Evolutionary conservation across 805 yeast genomes (phyloP), one percentile per base, ranked within the genome.

Genomic region (Yarrowia hollandica): DNA sequence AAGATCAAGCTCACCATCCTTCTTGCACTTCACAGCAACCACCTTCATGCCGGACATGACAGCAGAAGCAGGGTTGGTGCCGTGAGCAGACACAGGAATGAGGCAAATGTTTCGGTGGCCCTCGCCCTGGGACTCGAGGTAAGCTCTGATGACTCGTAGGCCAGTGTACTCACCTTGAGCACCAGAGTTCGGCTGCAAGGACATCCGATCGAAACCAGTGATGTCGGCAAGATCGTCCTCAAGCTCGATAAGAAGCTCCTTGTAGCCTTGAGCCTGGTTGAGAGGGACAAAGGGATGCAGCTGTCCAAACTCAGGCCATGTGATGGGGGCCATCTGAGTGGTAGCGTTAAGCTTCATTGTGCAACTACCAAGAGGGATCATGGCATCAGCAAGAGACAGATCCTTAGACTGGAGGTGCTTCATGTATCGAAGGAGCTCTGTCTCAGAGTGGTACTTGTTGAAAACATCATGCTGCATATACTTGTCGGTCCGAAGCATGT

Each of bases 121-220:
- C 69, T 90, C 85, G 38, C 94, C 96, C 42, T 76, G 78, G 18
- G 85, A 75, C 62, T 83, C 81, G 65, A 88, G 82, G 71, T 88
- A 94, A 34, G 86, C 81, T 65, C 84, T 81, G 65, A 94, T 92
- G 42, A 90, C 90, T 61, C 95, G 82, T 62, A 94, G 78, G 25
- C 99, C 99, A 14, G 98, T 82, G 74, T 87, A 94, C 74, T 94
- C 99, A 73, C 99, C 99, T 74, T 92, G 97, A 35, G 99, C 98
- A 65, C 99, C 99, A 35, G 97, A 89, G 71, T 94, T 94, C 63
- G 99, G 99, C 85, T 90, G 95, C 61, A 89, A 76, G 2, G 97
- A 88, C 18, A 96, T 86, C 37, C 88, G 92, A 62, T 84, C 88
- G 68, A 94, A 90, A 0, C 98, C 98, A 10, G 99, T 92, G 64